Evolutionary conservation across 2,329 filamentous ascomycete species (phyloP).

Genomic region (Cyphellophora europaea): DNA sequence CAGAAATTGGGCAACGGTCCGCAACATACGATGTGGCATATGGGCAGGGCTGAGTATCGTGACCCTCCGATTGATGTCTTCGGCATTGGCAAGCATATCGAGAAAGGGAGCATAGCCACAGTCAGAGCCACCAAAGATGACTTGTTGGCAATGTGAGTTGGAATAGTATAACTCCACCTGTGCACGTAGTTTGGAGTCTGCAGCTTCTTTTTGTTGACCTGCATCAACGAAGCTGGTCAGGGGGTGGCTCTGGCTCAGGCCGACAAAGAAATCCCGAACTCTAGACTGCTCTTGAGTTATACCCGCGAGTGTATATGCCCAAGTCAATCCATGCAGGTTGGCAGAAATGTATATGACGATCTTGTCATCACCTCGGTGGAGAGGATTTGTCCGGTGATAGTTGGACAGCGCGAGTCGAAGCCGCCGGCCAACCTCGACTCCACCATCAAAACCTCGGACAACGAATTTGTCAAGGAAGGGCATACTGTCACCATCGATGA

Average conservation of each 20-base stretch:
- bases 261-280: slow-evolving; percentile 29
- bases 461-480: slow-evolving; percentile 18
- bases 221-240: slow-evolving; percentile 34
- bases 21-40: too few relatives aligned
- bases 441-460: slow-evolving; percentile 10
- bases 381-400: slow-evolving; percentile 9
- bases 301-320: slow-evolving; percentile 23
- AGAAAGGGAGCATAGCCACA: slow-evolving; percentile 35
- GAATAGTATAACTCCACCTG: slow-evolving; percentile 23
- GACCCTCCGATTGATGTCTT: too few relatives aligned
- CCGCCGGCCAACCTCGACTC: slow-evolving; percentile 13
- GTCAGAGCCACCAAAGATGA: slow-evolving; percentile 34
- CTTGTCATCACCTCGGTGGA: slow-evolving; percentile 19
- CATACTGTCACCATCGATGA: slow-evolving; percentile 26
- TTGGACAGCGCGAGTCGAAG: slow-evolving; percentile 10
- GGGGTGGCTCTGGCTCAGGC: slow-evolving; percentile 31
- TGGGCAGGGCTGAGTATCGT: too few relatives aligned
- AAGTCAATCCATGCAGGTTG: slow-evolving; percentile 28
- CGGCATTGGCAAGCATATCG: slow-evolving; percentile 23
- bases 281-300: slow-evolving; percentile 17
- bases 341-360: slow-evolving; percentile 30
- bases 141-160: slow-evolving; percentile 30
- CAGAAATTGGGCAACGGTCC: too few relatives aligned
- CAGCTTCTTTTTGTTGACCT: slow-evolving; percentile 34
- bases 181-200: slow-evolving; percentile 36